A percentile compares a stretch with the other conserved stretches of the same genome.
Evolutionary conservation across 2,329 filamentous ascomycete species (phyloP).

Genomic region (Xylaria sp.): DNA sequence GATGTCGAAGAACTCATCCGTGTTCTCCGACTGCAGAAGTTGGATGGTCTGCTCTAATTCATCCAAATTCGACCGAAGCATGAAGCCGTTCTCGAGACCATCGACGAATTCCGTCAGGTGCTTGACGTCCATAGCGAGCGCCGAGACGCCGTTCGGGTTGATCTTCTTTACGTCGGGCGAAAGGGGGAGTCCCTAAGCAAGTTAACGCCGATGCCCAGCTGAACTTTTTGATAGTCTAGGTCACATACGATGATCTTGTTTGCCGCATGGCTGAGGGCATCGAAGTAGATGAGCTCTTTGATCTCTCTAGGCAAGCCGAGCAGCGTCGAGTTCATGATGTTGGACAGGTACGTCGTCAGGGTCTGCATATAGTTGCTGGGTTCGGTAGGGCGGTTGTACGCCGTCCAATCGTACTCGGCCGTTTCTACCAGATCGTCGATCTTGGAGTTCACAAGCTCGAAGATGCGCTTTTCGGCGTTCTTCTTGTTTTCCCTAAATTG

Average conservation of each 20-base stretch:
- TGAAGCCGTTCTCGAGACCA: conserved; percentile 79
- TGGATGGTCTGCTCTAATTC: conserved; percentile 92
- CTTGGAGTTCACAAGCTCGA: conserved; percentile 97
- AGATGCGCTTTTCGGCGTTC: conserved; percentile 94
- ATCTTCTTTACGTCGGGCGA: conserved; percentile 81
- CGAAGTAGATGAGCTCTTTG: conserved; percentile 97
- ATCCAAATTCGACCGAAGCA: conserved; percentile 85
- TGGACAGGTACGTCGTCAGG: conserved; percentile 86
- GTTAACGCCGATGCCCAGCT: conserved; percentile 2
- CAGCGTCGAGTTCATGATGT: conserved; percentile 95
- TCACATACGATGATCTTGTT: conserved; percentile 74
- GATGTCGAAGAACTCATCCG: conserved; percentile 97
- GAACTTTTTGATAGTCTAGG: not conserved
- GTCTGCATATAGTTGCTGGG: conserved; percentile 96
- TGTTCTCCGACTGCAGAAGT: conserved; percentile 83
- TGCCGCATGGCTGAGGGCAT: conserved; percentile 88
- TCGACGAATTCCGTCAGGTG: conserved; percentile 87
- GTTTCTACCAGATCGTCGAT: conserved; percentile 97
- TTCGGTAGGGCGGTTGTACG: conserved; percentile 64
- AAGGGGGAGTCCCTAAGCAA: conserved; percentile 68
- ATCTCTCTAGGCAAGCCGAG: conserved; percentile 93
- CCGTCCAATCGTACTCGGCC: conserved; percentile 89
- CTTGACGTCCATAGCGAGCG: conserved; percentile 79
- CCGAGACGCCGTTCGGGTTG: conserved; percentile 80
- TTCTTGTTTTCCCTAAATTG: conserved; percentile 91